Conservation (phyloP, 2,329 filamentous ascomycete species). For the Cladophialophora chaetospira region DNA sequence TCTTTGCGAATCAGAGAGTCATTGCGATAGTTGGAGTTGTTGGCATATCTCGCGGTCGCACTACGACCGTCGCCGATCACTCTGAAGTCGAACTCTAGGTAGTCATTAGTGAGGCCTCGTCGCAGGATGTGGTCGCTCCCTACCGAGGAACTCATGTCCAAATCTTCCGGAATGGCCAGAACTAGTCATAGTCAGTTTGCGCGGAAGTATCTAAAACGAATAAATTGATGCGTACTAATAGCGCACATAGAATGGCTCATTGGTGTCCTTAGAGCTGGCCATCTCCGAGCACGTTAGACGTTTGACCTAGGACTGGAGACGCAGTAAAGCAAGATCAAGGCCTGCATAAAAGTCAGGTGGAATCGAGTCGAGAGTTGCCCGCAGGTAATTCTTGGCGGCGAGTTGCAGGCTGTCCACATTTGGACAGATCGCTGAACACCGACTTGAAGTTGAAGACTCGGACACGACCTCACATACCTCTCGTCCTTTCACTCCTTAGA, state of each 20-base stretch:
- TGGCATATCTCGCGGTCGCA: constrained; percentile 92
- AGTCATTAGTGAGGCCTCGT: constrained; percentile 18
- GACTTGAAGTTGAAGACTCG: neutral
- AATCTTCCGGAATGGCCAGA: constrained; percentile 97
- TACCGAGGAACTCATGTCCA: constrained; percentile 96
- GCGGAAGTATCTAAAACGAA: constrained; percentile 23
- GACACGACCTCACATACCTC: neutral
- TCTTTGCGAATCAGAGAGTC: constrained; percentile 99
- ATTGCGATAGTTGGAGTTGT: constrained; percentile 99
- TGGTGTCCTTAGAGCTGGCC: constrained; percentile 69
- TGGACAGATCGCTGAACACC: constrained; percentile 12
- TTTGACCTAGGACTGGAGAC: neutral
- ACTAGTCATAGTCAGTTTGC: constrained; percentile 58
- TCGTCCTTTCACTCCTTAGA: constrained; percentile 1
- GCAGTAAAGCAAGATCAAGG: neutral
- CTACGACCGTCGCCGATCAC: constrained; percentile 90
- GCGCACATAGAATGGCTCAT: constrained; percentile 89
- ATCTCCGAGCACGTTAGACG: constrained; percentile 46
- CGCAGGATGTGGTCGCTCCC: neutral
- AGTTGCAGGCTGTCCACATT: constrained; percentile 8
- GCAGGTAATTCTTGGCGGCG: neutral
- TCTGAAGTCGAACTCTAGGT: constrained; percentile 89
- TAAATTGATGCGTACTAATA: constrained; percentile 75
- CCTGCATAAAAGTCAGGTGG: neutral
- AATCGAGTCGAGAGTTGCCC: neutral